Percentiles rank a stretch among this genome's conserved stretches.
These are phyloP conservation scores for Novymonas esmeraldas DNA, from an alignment of 208 protist species.

Conservation along the genomic window DNA sequence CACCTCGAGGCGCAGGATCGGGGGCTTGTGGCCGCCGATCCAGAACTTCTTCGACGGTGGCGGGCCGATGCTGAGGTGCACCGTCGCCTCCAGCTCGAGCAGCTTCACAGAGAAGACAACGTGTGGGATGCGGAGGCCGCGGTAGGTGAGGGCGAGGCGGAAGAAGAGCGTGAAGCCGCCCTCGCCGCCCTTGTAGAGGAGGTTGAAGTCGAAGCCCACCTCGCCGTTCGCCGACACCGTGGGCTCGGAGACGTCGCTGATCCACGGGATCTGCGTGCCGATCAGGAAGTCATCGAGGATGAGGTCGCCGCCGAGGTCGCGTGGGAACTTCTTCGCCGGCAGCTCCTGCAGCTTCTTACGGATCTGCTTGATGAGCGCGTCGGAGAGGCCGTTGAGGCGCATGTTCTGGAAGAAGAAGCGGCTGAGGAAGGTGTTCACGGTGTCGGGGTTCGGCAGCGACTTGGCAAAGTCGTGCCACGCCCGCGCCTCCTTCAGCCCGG, in stretches of 20 bases:
- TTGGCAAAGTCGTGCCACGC: conserved; percentile 68
- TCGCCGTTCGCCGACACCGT: conserved; percentile 68
- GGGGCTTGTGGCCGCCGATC: conserved; percentile 70
- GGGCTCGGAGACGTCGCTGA: conserved; percentile 71
- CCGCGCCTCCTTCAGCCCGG: conserved; percentile 46
- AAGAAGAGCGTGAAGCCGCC: conserved; percentile 70
- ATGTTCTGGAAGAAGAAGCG: conserved; percentile 86
- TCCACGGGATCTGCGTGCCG: conserved; percentile 66
- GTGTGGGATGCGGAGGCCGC: conserved; percentile 80
- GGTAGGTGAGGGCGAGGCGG: conserved; percentile 66
- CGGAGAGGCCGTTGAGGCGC: conserved; percentile 45
- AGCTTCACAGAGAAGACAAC: conserved; percentile 70
- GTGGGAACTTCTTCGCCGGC: conserved; percentile 73
- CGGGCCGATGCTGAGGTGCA: conserved; percentile 83
- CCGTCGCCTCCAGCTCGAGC: conserved; percentile 51
- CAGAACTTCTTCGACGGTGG: conserved; percentile 89
- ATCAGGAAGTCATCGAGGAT: conserved; percentile 82
- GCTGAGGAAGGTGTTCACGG: conserved; percentile 71
- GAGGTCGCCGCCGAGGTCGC: conserved; percentile 65
- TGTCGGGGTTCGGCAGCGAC: conserved; percentile 62
- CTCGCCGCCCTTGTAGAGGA: conserved; percentile 76
- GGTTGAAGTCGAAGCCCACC: conserved; percentile 83
- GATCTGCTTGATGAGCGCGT: conserved; percentile 51
- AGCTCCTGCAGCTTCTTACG: conserved; percentile 71
- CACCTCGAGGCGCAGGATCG: conserved; percentile 58